Percentiles rank a stretch among this genome's conserved stretches.
These are phyloP conservation scores for Podila epigama DNA, from an alignment of 192 early-diverging fungal species.

Conservation along the genomic window DNA sequence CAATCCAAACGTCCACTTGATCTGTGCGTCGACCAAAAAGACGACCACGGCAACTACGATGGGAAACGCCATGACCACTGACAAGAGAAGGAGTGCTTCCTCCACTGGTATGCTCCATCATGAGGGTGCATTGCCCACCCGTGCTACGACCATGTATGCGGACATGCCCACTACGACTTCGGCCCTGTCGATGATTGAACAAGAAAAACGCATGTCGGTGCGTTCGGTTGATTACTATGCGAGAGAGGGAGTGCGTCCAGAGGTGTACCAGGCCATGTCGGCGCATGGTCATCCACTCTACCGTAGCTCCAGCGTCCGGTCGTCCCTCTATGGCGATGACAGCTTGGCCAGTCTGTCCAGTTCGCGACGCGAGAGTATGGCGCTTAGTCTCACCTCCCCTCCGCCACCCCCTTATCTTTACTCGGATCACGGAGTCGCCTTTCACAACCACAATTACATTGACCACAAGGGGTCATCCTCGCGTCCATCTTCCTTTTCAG, in stretches of 20 bases:
- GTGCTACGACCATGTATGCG: background rate
- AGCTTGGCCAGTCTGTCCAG: background rate
- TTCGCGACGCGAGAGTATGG: slow-evolving; percentile 11
- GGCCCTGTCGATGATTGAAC: slow-evolving; percentile 31
- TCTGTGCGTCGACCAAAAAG: background rate
- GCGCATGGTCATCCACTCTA: background rate
- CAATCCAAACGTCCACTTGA: background rate
- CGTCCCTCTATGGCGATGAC: too few relatives aligned
- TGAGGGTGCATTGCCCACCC: too few relatives aligned
- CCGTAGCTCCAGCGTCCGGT: background rate
- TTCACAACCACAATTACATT: background rate
- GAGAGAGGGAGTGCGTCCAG: background rate
- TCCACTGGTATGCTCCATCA: too few relatives aligned
- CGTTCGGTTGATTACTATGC: background rate
- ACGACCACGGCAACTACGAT: too few relatives aligned
- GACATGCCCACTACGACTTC: slow-evolving; percentile 14
- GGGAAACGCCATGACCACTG: too few relatives aligned
- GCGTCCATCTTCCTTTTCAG: slow-evolving; percentile 3
- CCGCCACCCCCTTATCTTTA: slow-evolving; percentile 41
- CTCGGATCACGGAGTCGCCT: slow-evolving; percentile 26
- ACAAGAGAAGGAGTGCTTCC: too few relatives aligned
- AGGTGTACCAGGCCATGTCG: background rate
- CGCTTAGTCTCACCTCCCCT: slow-evolving; percentile 2
- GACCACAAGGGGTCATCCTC: too few relatives aligned
- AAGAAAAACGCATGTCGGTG: slow-evolving; percentile 15